Evolutionary conservation across 345 rosid species (phyloP), one percentile per base, ranked within the genome.

Genomic region (Noccaea bulbosa): DNA sequence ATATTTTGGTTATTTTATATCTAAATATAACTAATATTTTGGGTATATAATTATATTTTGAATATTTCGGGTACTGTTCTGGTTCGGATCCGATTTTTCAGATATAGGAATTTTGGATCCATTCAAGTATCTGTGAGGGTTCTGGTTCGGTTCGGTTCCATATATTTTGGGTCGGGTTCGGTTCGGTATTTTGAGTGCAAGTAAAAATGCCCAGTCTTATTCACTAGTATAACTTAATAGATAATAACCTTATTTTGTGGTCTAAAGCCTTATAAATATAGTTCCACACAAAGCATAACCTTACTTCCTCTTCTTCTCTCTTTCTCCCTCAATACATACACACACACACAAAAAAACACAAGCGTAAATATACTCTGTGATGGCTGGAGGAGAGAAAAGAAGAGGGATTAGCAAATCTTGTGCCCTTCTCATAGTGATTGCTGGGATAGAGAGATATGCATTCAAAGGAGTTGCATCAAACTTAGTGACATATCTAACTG

Each of bases 401-500:
- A 76, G 40, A 60, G 81, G 86, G 38, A 85, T 90, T 50, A 84
- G 85, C 78, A 87, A 63, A 72, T 71, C 97, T 17, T 88, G 97
- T 62, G 58, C 77, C 69, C 87, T 91, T 60, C 97, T 93, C 51
- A 93, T 93, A 75, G 93, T 85, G 77, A 72, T 94, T 22, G 91
- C 95, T 35, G 97, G 96, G 1, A 84, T 87, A 56, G 99, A 94
- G 86, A 86, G 99, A 80, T 89, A 85, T 82, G 99, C 93, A 22
- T 93, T 87, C 85, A 93, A 93, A 76, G 99, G 99, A 66, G 96
- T 93, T 77, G 87, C 88, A 53, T 91, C 99, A 7, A 94, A 94
- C 78, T 79, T 94, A 50, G 93, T 94, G 45, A 94, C 94, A 5
- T 94, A 91, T 73, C 82, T 94, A 9, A 94, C 97, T 12, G 96